Evolutionary conservation across 2,329 filamentous ascomycete species (phyloP).

Genomic region (Calonectria honghensis): DNA sequence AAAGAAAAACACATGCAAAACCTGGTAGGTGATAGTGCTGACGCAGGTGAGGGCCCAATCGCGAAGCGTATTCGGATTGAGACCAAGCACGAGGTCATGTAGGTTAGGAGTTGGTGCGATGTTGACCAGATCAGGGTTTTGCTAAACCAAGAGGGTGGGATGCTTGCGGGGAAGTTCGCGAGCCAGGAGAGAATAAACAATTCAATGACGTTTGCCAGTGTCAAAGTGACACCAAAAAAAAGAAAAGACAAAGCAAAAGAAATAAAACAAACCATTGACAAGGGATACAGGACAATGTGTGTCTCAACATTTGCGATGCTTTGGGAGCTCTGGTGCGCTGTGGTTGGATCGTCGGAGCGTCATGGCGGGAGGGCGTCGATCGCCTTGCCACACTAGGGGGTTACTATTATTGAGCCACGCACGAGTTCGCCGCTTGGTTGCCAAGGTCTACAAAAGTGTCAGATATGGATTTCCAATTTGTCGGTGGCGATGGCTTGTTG

Average conservation of each 20-base stretch:
- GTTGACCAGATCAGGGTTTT: background rate
- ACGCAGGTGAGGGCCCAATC: constrained; percentile 26
- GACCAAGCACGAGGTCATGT: constrained; percentile 1
- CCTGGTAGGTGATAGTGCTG: constrained; percentile 21
- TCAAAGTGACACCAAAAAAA: constrained; percentile 23
- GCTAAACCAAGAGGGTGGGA: constrained; percentile 7
- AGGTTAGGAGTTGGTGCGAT: constrained; percentile 16
- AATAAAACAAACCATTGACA: background rate
- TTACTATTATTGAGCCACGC: constrained; percentile 21
- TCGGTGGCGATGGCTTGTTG: constrained; percentile 13
- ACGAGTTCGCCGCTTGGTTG: constrained; percentile 14
- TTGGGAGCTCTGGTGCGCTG: constrained; percentile 2
- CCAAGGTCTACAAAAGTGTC: background rate
- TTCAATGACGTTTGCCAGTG: constrained; percentile 23
- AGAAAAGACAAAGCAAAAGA: constrained; percentile 7
- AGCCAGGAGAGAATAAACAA: constrained; percentile 20
- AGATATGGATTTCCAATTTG: constrained; percentile 13
- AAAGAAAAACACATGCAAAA: background rate
- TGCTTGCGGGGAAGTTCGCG: constrained; percentile 17
- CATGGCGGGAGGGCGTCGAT: constrained; percentile 36
- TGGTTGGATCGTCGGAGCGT: constrained; percentile 29
- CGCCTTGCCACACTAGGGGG: constrained; percentile 14
- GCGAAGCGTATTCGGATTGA: constrained; percentile 27
- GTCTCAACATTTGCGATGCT: constrained; percentile 18
- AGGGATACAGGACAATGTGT: constrained; percentile 1